phyloP scores from a whole-genome alignment of 116 monocot genomes.

The Zostera marina region DNA sequence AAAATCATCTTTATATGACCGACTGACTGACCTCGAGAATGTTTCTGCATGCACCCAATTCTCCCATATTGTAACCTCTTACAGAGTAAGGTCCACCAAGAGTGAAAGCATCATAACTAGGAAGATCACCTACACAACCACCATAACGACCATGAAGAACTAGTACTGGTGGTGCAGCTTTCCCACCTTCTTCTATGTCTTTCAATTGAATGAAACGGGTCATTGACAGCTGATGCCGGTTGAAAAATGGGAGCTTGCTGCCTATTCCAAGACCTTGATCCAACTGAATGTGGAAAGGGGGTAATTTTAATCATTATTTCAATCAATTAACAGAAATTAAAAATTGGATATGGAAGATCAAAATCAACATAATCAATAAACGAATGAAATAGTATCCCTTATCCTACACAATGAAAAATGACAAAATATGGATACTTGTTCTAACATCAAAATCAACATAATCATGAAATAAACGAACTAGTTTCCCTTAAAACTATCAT shows the following conservation, averaged over 20 bases:
- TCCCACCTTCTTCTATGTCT: conserved; percentile 61
- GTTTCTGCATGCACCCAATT: conserved; percentile 75
- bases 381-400: too few relatives aligned
- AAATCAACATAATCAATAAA: neutral
- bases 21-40: conserved; percentile 54
- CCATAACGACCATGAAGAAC: conserved; percentile 94
- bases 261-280: conserved; percentile 95
- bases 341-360: neutral
- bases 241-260: conserved; percentile 86
- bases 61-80: conserved; percentile 92
- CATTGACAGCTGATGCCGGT: conserved; percentile 81
- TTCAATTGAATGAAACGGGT: conserved; percentile 80
- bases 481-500: too few relatives aligned
- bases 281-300: conserved; percentile 24
- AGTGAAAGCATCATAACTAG: conserved; percentile 95
- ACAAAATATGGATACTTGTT: too few relatives aligned
- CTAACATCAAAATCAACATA: too few relatives aligned
- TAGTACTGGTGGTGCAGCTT: conserved; percentile 67
- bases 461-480: neutral
- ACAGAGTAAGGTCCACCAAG: conserved; percentile 97
- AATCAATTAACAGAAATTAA: neutral
- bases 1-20: neutral
- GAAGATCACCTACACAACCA: conserved; percentile 92
- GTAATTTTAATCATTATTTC: neutral
- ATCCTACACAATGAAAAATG: too few relatives aligned